These are phyloP conservation scores for Tetrapisispora phaffii DNA, from an alignment of 805 yeast species.

Conservation along the genomic window DNA sequence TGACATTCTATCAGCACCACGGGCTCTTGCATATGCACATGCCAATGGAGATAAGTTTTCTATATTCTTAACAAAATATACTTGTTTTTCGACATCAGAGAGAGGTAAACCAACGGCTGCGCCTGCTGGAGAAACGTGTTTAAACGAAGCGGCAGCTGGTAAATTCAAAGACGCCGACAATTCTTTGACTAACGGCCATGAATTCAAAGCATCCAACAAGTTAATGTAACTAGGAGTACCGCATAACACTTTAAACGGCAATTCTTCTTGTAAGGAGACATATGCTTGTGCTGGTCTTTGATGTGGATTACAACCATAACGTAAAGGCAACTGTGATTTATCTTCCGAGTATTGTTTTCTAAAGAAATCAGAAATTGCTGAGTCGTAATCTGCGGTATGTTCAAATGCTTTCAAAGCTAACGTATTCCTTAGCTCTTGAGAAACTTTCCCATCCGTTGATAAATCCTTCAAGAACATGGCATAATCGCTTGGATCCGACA, in stretches of 20 bases:
- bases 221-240: constrained; percentile 98
- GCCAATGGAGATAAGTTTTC: constrained; percentile 95
- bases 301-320: constrained; percentile 99
- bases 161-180: constrained; percentile 85
- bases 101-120: constrained; percentile 95
- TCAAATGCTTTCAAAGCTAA: constrained; percentile 95
- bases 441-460: constrained; percentile 53
- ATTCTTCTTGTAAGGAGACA: constrained; percentile 70
- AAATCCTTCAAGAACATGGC: constrained; percentile 78
- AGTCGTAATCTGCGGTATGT: constrained; percentile 96
- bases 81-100: constrained; percentile 81
- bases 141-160: constrained; percentile 98
- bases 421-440: constrained; percentile 63
- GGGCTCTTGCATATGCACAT: constrained; percentile 96
- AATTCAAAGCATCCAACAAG: constrained; percentile 89
- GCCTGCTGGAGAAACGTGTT: constrained; percentile 99
- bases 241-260: constrained; percentile 86
- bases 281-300: constrained; percentile 98
- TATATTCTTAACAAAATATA: constrained; percentile 89
- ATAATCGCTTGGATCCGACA: constrained; percentile 92
- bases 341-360: constrained; percentile 94
- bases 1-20: constrained; percentile 99
- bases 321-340: constrained; percentile 78
- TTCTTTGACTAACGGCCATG: constrained; percentile 98
- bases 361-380: constrained; percentile 92